phyloP scores from a whole-genome alignment of 129 eudicot genomes.

The Calendula officinalis region DNA sequence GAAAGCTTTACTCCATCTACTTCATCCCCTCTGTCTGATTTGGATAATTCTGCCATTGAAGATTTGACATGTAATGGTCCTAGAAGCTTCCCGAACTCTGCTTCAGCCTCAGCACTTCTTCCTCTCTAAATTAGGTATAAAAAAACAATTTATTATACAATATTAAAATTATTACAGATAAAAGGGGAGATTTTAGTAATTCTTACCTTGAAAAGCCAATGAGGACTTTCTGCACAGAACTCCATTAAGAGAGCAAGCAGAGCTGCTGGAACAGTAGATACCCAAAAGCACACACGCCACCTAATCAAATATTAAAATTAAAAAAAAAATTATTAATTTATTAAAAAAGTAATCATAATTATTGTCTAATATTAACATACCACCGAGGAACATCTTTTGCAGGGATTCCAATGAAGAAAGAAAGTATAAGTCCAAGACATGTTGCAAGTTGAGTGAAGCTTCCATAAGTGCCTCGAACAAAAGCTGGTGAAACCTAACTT shows the following conservation, averaged over 20 bases:
- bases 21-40: conserved; percentile 69
- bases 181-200: conserved; percentile 5
- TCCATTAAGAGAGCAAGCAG: conserved; percentile 69
- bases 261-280: conserved; percentile 71
- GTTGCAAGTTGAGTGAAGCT: conserved; percentile 87
- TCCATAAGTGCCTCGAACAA: conserved; percentile 89
- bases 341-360: conserved; percentile 2
- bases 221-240: conserved; percentile 92
- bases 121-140: conserved; percentile 55
- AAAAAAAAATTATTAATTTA: conserved; percentile 5
- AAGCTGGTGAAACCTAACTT: conserved; percentile 82
- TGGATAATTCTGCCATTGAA: conserved; percentile 82
- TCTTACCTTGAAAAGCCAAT: conserved; percentile 84
- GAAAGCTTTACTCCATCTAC: conserved; percentile 54
- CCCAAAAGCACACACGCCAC: conserved; percentile 96
- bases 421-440: conserved; percentile 77
- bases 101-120: conserved; percentile 75
- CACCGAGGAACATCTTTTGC: conserved; percentile 69
- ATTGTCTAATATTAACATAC: conserved; percentile 39
- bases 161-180: neutral
- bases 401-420: conserved; percentile 79
- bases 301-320: conserved; percentile 36
- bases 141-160: conserved; percentile 7
- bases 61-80: conserved; percentile 70
- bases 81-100: conserved; percentile 60